phyloP scores from a whole-genome alignment of 2,329 filamentous ascomycete genomes.

The Cladosporium austrohemisphaericum region DNA sequence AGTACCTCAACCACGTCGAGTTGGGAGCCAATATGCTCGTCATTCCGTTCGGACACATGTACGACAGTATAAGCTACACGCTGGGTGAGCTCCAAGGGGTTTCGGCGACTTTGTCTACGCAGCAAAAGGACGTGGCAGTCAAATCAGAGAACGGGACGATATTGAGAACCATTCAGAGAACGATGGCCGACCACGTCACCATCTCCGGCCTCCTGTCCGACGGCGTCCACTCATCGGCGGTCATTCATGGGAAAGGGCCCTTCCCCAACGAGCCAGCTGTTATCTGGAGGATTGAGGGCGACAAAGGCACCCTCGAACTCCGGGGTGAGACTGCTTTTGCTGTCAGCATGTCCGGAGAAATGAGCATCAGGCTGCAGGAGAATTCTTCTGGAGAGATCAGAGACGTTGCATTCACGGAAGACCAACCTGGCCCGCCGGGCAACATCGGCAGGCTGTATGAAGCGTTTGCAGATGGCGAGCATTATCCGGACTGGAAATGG shows the following conservation, averaged over 20 bases:
- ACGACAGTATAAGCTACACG: slow-evolving; percentile 42
- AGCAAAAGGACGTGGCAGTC: slow-evolving; percentile 41
- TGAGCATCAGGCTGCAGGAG: slow-evolving; percentile 12
- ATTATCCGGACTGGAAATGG: slow-evolving; percentile 12
- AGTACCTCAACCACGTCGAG: slow-evolving; percentile 49
- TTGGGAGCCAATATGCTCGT: slow-evolving; percentile 44
- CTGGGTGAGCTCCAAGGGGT: slow-evolving; percentile 23
- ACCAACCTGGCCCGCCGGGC: not conserved
- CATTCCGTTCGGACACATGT: slow-evolving; percentile 37
- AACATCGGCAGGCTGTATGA: slow-evolving; percentile 14
- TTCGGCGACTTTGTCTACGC: slow-evolving; percentile 43
- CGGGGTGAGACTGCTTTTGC: slow-evolving; percentile 14
- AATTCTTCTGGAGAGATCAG: not conserved
- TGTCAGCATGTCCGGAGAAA: slow-evolving; percentile 8
- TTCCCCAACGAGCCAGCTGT: slow-evolving; percentile 48
- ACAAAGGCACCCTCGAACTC: slow-evolving; percentile 40
- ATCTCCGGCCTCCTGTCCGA: slow-evolving; percentile 39
- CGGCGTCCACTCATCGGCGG: slow-evolving; percentile 43
- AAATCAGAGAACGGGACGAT: slow-evolving; percentile 33
- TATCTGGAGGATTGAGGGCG: slow-evolving; percentile 51
- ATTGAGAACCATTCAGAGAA: slow-evolving; percentile 34
- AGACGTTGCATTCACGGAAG: not conserved
- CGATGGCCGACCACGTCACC: slow-evolving; percentile 46
- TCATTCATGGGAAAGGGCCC: slow-evolving; percentile 47
- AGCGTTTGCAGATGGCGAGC: slow-evolving; percentile 6